Percentiles rank a stretch among this genome's conserved stretches.
Conservation (phyloP, 371 early-diverging fungal genomes). For the Mucor saturninus region DNA sequence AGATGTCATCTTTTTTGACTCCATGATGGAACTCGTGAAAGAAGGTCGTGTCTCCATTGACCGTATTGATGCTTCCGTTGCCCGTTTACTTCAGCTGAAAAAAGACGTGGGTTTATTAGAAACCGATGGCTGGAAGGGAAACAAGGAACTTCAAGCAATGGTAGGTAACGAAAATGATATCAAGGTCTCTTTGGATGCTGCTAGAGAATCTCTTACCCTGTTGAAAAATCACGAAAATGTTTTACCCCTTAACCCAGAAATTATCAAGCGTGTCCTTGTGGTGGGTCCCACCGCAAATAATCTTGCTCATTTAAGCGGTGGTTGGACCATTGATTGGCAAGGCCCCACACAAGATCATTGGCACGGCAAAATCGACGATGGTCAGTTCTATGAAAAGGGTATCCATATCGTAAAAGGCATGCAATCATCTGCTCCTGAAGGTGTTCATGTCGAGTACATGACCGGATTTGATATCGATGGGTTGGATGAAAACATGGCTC, state of each 20-base stretch:
- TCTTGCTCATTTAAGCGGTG: constrained; percentile 54
- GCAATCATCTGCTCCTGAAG: constrained; percentile 38
- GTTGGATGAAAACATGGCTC: constrained; percentile 33
- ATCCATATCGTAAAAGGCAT: constrained; percentile 54
- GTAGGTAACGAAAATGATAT: constrained; percentile 53
- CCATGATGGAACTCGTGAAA: constrained; percentile 43
- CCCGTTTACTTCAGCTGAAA: constrained; percentile 56
- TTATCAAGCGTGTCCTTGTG: constrained; percentile 41
- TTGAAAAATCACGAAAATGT: constrained; percentile 56
- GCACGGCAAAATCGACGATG: constrained; percentile 49
- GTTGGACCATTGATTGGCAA: constrained; percentile 69
- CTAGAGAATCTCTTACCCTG: constrained; percentile 63
- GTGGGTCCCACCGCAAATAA: constrained; percentile 57
- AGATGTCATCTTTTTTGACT: constrained; percentile 50
- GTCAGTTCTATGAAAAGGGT: constrained; percentile 54
- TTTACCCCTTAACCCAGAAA: constrained; percentile 45
- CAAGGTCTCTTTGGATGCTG: constrained; percentile 50
- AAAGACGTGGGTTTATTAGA: constrained; percentile 68
- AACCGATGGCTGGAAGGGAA: constrained; percentile 45
- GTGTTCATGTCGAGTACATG: constrained; percentile 38
- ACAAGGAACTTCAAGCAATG: constrained; percentile 27
- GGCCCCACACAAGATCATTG: constrained; percentile 43
- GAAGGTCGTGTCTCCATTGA: constrained; percentile 35
- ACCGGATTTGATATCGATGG: constrained; percentile 35
- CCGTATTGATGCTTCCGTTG: constrained; percentile 59